Conservation (phyloP, 176 grass and related monocot genomes). For the Cenchrus fungigraminus region DNA sequence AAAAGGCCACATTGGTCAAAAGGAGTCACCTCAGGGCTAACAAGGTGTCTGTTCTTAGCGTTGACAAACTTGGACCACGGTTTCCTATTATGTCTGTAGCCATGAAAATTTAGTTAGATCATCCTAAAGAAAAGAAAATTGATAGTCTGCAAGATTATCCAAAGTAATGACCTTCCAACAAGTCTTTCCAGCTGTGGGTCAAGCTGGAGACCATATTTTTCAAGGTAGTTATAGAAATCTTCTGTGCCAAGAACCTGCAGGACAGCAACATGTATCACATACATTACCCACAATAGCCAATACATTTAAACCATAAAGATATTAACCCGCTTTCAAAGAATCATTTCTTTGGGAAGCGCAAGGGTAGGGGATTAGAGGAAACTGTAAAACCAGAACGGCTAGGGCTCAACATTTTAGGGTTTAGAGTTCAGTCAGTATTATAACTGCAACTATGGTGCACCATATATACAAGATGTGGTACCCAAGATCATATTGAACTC, state of each 20-base stretch:
- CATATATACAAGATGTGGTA: constrained; percentile 12
- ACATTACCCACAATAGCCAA: background rate
- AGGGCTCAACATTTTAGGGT: background rate
- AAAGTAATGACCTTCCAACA: constrained; percentile 72
- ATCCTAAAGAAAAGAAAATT: background rate
- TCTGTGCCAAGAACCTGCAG: constrained; percentile 89
- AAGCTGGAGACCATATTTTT: constrained; percentile 77
- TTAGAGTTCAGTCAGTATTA: background rate
- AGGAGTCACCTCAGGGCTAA: constrained; percentile 70
- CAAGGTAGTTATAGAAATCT: constrained; percentile 75
- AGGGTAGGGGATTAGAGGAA: background rate
- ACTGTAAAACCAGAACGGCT: constrained; percentile 17
- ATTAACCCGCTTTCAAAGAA: background rate
- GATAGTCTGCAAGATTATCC: background rate
- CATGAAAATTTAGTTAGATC: constrained; percentile 27
- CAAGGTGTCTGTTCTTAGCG: constrained; percentile 75
- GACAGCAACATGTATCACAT: background rate
- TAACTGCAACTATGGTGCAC: background rate
- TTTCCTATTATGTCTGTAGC: constrained; percentile 76
- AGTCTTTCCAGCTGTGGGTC: constrained; percentile 78
- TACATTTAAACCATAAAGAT: background rate
- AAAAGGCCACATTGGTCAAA: constrained; percentile 10
- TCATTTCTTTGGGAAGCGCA: constrained; percentile 13
- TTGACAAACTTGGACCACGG: constrained; percentile 78
- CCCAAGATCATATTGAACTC: constrained; percentile 14